Conservation (phyloP, 495 filamentous ascomycete genomes). For the Rostrohypoxylon terebratum region DNA sequence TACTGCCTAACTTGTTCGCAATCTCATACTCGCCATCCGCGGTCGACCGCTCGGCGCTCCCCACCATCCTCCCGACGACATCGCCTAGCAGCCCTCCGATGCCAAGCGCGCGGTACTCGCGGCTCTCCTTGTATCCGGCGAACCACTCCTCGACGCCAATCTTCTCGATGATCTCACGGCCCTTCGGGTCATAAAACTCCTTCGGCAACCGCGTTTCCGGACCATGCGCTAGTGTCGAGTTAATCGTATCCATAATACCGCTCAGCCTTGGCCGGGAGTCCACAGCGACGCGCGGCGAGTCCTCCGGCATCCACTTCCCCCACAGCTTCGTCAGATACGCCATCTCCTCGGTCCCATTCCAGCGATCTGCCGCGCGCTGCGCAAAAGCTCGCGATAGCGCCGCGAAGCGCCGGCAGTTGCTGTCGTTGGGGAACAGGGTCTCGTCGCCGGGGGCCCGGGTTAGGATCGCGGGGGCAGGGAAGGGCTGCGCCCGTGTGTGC, state of each 20-base stretch:
- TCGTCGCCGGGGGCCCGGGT: slow-evolving; percentile 80
- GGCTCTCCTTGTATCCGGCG: slow-evolving; percentile 81
- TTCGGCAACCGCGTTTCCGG: slow-evolving; percentile 78
- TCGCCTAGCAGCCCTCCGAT: slow-evolving; percentile 89
- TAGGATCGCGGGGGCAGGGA: slow-evolving; percentile 80
- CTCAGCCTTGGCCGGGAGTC: slow-evolving; percentile 85
- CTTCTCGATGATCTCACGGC: slow-evolving; percentile 74
- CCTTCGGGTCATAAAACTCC: slow-evolving; percentile 89
- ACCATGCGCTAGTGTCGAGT: slow-evolving; percentile 88
- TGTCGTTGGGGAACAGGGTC: slow-evolving; percentile 92
- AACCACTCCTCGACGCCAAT: slow-evolving; percentile 96
- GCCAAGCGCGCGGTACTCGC: slow-evolving; percentile 86
- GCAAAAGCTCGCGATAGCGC: slow-evolving; percentile 86
- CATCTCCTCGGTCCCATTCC: slow-evolving; percentile 88
- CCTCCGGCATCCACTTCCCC: slow-evolving; percentile 86
- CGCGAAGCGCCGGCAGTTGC: slow-evolving; percentile 83
- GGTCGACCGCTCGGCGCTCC: slow-evolving; percentile 71
- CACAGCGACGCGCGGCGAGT: slow-evolving; percentile 74
- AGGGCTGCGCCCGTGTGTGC: slow-evolving; percentile 65
- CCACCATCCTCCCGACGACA: slow-evolving; percentile 84
- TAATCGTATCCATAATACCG: slow-evolving; percentile 94
- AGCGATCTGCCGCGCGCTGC: slow-evolving; percentile 79
- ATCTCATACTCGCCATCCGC: slow-evolving; percentile 67
- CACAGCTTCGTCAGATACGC: slow-evolving; percentile 79
- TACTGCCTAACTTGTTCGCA: slow-evolving; percentile 53